Percentiles rank a stretch among this genome's conserved stretches.
These are phyloP conservation scores for Tuber aestivum DNA, from an alignment of 495 filamentous ascomycete genomes.

Conservation along the genomic window DNA sequence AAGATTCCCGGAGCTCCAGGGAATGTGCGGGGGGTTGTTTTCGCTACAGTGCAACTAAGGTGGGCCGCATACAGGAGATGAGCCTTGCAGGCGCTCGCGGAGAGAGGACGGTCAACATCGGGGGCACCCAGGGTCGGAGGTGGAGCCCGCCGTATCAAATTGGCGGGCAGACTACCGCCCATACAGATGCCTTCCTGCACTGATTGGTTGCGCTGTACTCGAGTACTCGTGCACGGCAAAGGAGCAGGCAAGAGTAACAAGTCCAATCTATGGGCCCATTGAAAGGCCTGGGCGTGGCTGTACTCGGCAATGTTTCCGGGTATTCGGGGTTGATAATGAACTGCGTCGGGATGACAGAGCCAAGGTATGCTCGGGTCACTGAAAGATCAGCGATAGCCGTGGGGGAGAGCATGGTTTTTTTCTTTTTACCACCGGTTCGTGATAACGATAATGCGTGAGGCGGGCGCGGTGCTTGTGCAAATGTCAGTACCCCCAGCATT, in stretches of 20 bases:
- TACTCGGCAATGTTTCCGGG: not conserved
- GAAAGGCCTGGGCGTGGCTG: not conserved
- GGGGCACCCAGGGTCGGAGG: not conserved
- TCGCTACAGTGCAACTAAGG: not conserved
- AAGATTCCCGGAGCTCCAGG: not conserved
- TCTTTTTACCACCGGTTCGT: not conserved
- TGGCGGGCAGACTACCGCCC: not conserved
- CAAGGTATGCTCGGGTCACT: not conserved
- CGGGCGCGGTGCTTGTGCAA: not conserved
- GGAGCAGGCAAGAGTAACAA: not conserved
- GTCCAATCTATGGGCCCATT: not conserved
- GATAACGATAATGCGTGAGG: not conserved
- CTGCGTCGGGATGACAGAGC: not conserved
- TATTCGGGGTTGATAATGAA: not conserved
- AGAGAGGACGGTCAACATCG: not conserved
- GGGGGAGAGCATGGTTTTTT: not conserved
- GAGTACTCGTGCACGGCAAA: not conserved
- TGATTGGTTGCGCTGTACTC: not conserved
- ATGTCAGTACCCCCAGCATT: not conserved
- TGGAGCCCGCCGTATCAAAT: not conserved
- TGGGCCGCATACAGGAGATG: not conserved
- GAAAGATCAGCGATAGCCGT: not conserved
- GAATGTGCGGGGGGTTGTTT: not conserved
- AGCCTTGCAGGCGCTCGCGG: not conserved
- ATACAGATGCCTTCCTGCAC: not conserved